Evolutionary conservation across 805 yeast species (phyloP).

Genomic region (Saturnispora sekii): DNA sequence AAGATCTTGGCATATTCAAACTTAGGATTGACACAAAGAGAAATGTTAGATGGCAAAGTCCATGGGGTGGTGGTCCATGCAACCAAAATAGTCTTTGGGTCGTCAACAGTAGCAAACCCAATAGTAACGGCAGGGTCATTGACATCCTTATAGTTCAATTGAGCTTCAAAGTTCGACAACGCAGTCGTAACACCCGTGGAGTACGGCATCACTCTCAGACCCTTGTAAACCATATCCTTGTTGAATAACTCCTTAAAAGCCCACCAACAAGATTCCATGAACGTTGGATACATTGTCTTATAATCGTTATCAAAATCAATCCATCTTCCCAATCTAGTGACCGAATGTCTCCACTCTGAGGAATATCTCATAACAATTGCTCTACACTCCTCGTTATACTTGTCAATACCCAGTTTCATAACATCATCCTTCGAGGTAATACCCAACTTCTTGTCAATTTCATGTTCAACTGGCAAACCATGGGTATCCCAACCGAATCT

Average conservation of each 20-base stretch:
- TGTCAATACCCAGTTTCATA: conserved; percentile 84
- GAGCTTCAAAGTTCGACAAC: conserved; percentile 95
- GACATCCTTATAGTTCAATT: conserved; percentile 95
- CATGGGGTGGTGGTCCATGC: conserved; percentile 99
- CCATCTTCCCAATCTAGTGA: conserved; percentile 97
- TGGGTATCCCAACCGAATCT: conserved; percentile 99
- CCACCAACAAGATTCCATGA: conserved; percentile 99
- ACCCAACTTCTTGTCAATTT: conserved; percentile 94
- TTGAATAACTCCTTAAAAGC: conserved; percentile 82
- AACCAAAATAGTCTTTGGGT: conserved; percentile 73
- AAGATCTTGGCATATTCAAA: conserved; percentile 86
- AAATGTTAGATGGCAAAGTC: conserved; percentile 94
- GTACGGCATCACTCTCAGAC: conserved; percentile 97
- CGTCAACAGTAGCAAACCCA: conserved; percentile 73
- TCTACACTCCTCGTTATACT: conserved; percentile 91
- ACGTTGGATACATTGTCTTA: conserved; percentile 89
- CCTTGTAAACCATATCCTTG: conserved; percentile 86
- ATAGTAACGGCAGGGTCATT: conserved; percentile 93
- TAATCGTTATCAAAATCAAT: conserved; percentile 98
- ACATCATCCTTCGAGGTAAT: conserved; percentile 93
- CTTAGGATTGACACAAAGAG: conserved; percentile 83
- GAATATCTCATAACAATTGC: conserved; percentile 97
- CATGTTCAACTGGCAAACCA: conserved; percentile 97
- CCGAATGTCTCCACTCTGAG: conserved; percentile 85
- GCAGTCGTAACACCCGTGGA: conserved; percentile 97